Evolutionary conservation across 2,329 filamentous ascomycete genomes (phyloP), one percentile per base, ranked within the genome.

Genomic region (Cladophialophora chaetospira): DNA sequence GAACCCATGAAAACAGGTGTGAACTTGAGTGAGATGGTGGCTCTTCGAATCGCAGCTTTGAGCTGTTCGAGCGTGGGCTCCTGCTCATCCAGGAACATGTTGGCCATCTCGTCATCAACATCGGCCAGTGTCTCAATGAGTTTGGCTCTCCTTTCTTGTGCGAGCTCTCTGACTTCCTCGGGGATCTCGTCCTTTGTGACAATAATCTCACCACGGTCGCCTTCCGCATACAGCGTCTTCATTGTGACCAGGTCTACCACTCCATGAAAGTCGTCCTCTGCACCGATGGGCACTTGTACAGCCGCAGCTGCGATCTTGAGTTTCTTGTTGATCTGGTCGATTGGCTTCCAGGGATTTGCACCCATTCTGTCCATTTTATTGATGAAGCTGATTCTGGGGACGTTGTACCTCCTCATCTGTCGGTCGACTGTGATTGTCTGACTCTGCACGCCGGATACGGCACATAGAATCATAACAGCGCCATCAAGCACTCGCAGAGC

Each of bases 341-440:
- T 86, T 6, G 91, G 92, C 77, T 96, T 97, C 85, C 92, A 99
- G 6, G 94, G 94, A 72, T 99, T 97, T 63, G 94, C 90, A 58
- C 94, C 94, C 88, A 97, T 97, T 64, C 94, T 88, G 71, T 99
- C 94, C 93, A 99, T 97, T 82, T 99, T 99, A 80, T 99, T 99
- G 72, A 99, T 86, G 70, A 99, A 99, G 53, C 89, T 96, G 72
- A 99, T 87, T 67, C 94, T 84, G 60, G 94, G 94, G 62, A 99
- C 87, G 71, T 97, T 93, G 81, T 99, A 99, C 66, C 94, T 87
- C 79, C 91, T 90, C 94, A 99, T 99, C 79, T 99, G 94, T 67
- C 94, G 85, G 74, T 99, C 92, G 63, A 99, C 94, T 1, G 94
- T 99, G 67, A 97, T 97, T 17, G 94, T 99, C 77, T 99, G 94